A percentile compares a stretch with the other conserved stretches of the same genome.
These are phyloP conservation scores for Phytophthora kernoviae DNA, from an alignment of 352 stramenopile species.

Conservation along the genomic window DNA sequence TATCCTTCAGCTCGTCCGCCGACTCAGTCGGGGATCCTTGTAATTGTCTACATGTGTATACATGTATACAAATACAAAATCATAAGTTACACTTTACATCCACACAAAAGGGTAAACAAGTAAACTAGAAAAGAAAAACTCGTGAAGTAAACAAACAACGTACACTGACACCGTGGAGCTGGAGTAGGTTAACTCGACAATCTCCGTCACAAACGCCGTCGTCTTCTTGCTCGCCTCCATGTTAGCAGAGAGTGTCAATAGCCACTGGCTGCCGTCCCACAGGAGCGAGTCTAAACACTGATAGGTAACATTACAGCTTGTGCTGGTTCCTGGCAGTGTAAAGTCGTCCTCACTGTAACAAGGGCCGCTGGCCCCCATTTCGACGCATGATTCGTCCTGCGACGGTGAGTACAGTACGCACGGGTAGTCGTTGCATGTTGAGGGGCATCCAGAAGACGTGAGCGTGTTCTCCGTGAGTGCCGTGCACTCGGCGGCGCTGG, in stretches of 20 bases:
- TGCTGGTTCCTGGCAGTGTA: slow-evolving; percentile 22
- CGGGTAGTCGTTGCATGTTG: slow-evolving; percentile 29
- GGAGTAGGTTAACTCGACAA: slow-evolving; percentile 45
- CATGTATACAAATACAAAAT: slow-evolving; percentile 11
- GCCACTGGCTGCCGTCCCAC: slow-evolving; percentile 37
- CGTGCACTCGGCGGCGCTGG: slow-evolving; percentile 38
- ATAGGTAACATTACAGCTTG: slow-evolving; percentile 54
- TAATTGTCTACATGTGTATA: slow-evolving; percentile 30
- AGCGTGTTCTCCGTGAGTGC: slow-evolving; percentile 53
- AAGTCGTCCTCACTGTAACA: slow-evolving; percentile 40
- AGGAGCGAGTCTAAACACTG: slow-evolving; percentile 61
- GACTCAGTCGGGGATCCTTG: slow-evolving; percentile 28
- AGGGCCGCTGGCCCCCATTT: slow-evolving; percentile 34
- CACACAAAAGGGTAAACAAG: slow-evolving; percentile 12
- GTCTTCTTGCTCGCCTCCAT: slow-evolving; percentile 31
- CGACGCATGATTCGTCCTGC: slow-evolving; percentile 32
- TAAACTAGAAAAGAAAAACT: slow-evolving; percentile 3
- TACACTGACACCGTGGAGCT: slow-evolving; percentile 43
- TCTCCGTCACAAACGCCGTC: slow-evolving; percentile 52
- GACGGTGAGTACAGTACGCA: slow-evolving; percentile 63
- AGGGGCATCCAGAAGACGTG: slow-evolving; percentile 51
- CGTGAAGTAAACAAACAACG: slow-evolving; percentile 12
- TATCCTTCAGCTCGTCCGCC: slow-evolving; percentile 52
- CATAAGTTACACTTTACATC: neutral
- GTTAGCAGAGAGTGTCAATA: slow-evolving; percentile 39